Evolutionary conservation across 176 grass and related monocot genomes (phyloP).

Genomic region (Raddia distichophylla): DNA sequence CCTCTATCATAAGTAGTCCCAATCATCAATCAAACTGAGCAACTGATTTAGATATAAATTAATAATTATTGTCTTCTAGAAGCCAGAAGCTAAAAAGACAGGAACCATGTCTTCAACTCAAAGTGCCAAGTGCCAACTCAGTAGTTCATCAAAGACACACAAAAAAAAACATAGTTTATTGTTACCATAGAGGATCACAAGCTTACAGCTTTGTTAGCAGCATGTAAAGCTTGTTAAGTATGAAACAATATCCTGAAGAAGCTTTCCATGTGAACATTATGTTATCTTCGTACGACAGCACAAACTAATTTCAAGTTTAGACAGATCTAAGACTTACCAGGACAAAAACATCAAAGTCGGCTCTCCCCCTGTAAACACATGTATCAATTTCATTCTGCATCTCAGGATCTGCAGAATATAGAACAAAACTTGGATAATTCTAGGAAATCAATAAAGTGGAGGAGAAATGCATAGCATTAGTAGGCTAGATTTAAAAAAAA

Average conservation of each 20-base stretch:
- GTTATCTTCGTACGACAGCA: not conserved
- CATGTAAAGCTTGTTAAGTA: not conserved
- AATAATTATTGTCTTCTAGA: not conserved
- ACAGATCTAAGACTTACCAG: conserved; percentile 55
- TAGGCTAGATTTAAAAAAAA: not conserved
- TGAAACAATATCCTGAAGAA: conserved; percentile 2
- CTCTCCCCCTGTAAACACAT: conserved; percentile 56
- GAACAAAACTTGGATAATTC: conserved; percentile 36
- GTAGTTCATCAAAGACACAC: conserved; percentile 1
- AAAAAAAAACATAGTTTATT: not conserved
- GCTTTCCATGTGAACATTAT: not conserved
- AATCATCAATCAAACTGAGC: not conserved
- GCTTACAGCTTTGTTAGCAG: conserved; percentile 4
- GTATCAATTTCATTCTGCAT: conserved; percentile 70
- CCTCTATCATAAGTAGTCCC: not conserved
- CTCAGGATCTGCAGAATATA: conserved; percentile 65
- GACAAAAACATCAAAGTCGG: conserved; percentile 55
- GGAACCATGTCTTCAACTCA: not conserved
- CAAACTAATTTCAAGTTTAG: not conserved
- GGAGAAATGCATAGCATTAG: not conserved
- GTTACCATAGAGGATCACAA: conserved; percentile 5
- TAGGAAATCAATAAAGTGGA: conserved; percentile 9
- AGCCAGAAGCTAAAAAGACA: not conserved
- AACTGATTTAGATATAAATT: conserved; percentile 5
- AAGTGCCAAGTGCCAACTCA: conserved; percentile 19